Percentiles rank a stretch among this genome's conserved stretches.
Evolutionary conservation across 2,329 filamentous ascomycete species (phyloP).

Genomic region (Paraconiothyrium sp.): DNA sequence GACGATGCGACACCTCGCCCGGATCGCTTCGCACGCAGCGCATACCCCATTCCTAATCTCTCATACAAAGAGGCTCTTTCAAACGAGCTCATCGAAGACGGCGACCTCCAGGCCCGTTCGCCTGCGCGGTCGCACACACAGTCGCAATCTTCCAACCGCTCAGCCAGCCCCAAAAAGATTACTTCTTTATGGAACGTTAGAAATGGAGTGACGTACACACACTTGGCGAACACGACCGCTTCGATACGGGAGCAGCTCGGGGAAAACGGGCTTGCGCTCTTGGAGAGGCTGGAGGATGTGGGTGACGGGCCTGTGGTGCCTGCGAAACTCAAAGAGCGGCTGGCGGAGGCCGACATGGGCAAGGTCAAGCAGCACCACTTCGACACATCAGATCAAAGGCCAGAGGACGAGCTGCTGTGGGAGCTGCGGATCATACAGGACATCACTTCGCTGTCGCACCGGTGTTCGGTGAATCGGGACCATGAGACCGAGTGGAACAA

Average conservation of each 20-base stretch:
- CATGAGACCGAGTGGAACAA: slow-evolving; percentile 20
- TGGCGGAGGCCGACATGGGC: slow-evolving; percentile 22
- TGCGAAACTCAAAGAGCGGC: slow-evolving; percentile 21
- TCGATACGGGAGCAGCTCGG: slow-evolving; percentile 21
- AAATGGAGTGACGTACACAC: slow-evolving; percentile 25
- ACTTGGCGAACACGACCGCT: slow-evolving; percentile 25
- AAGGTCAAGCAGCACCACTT: no score
- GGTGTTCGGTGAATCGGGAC: slow-evolving; percentile 20
- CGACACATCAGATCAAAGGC: no score
- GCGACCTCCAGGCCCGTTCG: slow-evolving; percentile 21
- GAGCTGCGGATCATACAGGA: no score
- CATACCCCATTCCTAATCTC: slow-evolving; percentile 23
- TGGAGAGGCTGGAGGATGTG: slow-evolving; percentile 25
- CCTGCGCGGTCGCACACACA: slow-evolving; percentile 22
- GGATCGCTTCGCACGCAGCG: slow-evolving; percentile 14
- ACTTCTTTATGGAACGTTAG: slow-evolving; percentile 28
- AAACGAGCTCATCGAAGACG: slow-evolving; percentile 19
- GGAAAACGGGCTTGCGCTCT: slow-evolving; percentile 23
- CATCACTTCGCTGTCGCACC: slow-evolving; percentile 20
- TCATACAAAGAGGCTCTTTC: slow-evolving; percentile 25
- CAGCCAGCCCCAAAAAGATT: slow-evolving; percentile 26
- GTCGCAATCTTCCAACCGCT: slow-evolving; percentile 25
- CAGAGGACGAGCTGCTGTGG: no score
- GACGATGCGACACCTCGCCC: slow-evolving; percentile 17
- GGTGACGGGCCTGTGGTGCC: slow-evolving; percentile 23